A percentile compares a stretch with the other conserved stretches of the same genome.
Evolutionary conservation across 176 grass and related monocot genomes (phyloP).

Genomic region (Raddia distichophylla): DNA sequence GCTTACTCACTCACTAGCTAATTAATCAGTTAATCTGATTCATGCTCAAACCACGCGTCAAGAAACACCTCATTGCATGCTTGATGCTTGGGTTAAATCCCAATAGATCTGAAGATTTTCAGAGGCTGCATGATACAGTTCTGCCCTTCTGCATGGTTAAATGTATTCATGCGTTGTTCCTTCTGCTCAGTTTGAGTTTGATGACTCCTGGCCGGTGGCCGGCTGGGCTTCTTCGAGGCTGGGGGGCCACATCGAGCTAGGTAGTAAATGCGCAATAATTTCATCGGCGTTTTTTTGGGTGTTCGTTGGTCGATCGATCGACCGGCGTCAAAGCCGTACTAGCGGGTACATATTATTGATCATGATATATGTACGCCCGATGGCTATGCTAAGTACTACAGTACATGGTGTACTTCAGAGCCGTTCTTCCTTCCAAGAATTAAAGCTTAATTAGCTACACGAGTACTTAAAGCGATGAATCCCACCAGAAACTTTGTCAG

Average conservation of each 20-base stretch:
- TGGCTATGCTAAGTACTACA: neutral
- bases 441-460: neutral
- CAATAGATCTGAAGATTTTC: too few species aligned
- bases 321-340: neutral
- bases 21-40: too few species aligned
- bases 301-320: conserved; percentile 30
- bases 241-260: neutral
- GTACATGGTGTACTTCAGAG: neutral
- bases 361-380: neutral
- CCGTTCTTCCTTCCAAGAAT: neutral
- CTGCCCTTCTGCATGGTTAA: too few species aligned
- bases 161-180: neutral
- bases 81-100: too few species aligned
- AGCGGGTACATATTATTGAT: too few species aligned
- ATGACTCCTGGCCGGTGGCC: neutral
- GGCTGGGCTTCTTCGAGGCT: neutral
- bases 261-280: conserved; percentile 20
- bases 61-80: too few species aligned
- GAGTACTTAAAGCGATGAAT: neutral
- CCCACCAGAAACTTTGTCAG: neutral
- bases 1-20: too few species aligned
- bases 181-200: neutral
- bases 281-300: conserved; percentile 8
- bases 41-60: too few species aligned
- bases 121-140: too few species aligned